Base-by-base conservation (phyloP, 1,284 basidiomycete species). In the Neotropicomus parvogracilis region DNA sequence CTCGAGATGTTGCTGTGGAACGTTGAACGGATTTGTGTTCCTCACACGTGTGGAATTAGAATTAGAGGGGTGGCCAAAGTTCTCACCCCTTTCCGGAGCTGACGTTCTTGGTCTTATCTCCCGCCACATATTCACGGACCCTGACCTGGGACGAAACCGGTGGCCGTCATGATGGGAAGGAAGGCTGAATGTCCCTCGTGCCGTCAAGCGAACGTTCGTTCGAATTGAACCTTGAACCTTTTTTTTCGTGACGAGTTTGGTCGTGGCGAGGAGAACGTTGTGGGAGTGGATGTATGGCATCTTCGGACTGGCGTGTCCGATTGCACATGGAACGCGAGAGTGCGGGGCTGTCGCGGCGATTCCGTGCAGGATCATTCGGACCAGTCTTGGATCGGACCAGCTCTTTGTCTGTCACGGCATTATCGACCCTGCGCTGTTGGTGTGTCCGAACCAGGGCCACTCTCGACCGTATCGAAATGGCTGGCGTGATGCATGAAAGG, bases 161-260 rank as follows among this genome's bases (percentile, higher is more conserved):
- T 78, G 44, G 75, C 75, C 52, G 71, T 75, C 41, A 75, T 74
- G 31, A 77, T 75, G 32, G 77, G 77, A 54, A 75, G 78, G 64
- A 14, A 66, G 74, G 44, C 66, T 65, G 40, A 75, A 73, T 29
- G 75, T 75, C 35, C 74, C 74, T 3, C 69, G 70, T 50, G 78
- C 75, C 24, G 74, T 77, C 29, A 62, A 68, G 44, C 64, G 71
- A 48, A 78, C 74, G 24, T 79, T 77, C 56, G 74, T 69, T 53
- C 71, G 75, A 46, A 75, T 91, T 91, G 75, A 91, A 90, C 56
- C 72, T 84, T 29, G 77, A 80, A n/a, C n/a, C 20, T 78, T 76
- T 29, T 81, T 81, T 16, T 85, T 89, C 51, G 78, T 85, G 35
- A 81, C 88, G 59, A 78, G 83, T 27, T 69, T 88, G 58, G 74